These are phyloP conservation scores for Flaveria brownii DNA, from an alignment of 129 eudicot species.

Conservation along the genomic window DNA sequence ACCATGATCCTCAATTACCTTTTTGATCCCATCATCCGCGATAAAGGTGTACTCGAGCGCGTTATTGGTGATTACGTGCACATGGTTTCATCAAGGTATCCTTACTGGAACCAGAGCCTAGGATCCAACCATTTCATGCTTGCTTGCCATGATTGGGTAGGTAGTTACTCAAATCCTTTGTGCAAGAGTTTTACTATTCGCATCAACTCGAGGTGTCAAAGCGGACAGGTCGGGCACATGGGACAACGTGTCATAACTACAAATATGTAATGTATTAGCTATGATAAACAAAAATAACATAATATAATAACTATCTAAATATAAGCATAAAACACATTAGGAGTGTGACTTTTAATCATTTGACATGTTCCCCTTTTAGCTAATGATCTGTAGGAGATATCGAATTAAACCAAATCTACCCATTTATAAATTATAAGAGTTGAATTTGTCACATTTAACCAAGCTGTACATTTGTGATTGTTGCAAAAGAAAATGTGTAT, in stretches of 20 bases:
- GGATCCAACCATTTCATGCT: slow-evolving; percentile 97
- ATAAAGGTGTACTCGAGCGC: slow-evolving; percentile 71
- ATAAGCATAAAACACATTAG: background rate
- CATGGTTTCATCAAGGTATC: slow-evolving; percentile 54
- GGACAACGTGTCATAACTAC: background rate
- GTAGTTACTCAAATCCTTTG: slow-evolving; percentile 24
- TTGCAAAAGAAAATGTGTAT: background rate
- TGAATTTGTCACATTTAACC: background rate
- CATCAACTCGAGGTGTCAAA: background rate
- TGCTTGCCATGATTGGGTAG: slow-evolving; percentile 92
- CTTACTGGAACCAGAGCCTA: slow-evolving; percentile 81
- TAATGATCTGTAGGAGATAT: background rate
- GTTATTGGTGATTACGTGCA: slow-evolving; percentile 59
- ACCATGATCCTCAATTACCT: slow-evolving; percentile 65
- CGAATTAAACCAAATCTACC: background rate
- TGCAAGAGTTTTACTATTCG: slow-evolving; percentile 14
- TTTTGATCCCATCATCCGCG: slow-evolving; percentile 70
- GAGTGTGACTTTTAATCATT: background rate
- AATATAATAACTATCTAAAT: background rate
- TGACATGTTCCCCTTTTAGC: background rate
- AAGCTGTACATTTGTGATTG: background rate
- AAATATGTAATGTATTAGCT: background rate
- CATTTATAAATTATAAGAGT: background rate
- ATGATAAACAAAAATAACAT: background rate
- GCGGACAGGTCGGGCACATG: background rate